phyloP scores from a whole-genome alignment of 1,284 basidiomycete species.

The Bjerkandera adusta region DNA sequence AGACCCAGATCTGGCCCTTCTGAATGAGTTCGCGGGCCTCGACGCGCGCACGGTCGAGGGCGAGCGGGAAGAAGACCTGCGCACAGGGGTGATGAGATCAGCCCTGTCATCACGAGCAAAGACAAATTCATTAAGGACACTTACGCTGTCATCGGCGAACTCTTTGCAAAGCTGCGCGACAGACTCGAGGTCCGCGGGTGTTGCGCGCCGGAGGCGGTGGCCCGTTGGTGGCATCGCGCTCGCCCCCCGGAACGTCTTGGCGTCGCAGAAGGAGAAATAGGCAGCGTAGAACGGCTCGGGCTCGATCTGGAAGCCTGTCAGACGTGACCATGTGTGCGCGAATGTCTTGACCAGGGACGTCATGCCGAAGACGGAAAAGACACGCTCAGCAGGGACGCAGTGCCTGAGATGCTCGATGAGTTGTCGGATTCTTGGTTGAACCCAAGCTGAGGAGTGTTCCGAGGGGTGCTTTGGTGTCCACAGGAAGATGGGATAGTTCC shows the following conservation, averaged over 20 bases:
- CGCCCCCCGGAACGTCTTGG: conserved; percentile 30
- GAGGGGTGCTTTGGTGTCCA: conserved; percentile 38
- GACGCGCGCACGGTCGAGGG: conserved; percentile 31
- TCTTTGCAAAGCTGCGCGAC: conserved; percentile 45
- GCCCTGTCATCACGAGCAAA: conserved; percentile 9
- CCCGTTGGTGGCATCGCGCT: conserved; percentile 25
- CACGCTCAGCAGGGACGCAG: conserved; percentile 40
- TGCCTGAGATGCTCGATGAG: conserved; percentile 35
- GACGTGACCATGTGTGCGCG: conserved; percentile 34
- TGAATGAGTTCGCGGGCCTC: conserved; percentile 43
- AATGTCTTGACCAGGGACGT: conserved; percentile 37
- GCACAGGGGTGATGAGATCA: conserved; percentile 3
- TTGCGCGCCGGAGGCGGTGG: conserved; percentile 34
- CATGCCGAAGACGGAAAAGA: conserved; percentile 47
- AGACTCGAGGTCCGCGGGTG: conserved; percentile 30
- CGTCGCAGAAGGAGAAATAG: conserved; percentile 39
- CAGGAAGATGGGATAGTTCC: conserved; percentile 52
- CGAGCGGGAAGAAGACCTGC: conserved; percentile 38
- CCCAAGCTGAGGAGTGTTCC: conserved; percentile 32
- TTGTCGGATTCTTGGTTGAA: conserved; percentile 33
- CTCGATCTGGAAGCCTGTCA: conserved; percentile 33
- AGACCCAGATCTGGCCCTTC: conserved; percentile 45
- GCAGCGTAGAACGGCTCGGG: conserved; percentile 44
- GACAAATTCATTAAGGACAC: conserved; percentile 16
- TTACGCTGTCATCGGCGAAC: conserved; percentile 45